Base-by-base conservation (phyloP, 768 basidiomycete genomes). In the Suillus hirtellus region DNA sequence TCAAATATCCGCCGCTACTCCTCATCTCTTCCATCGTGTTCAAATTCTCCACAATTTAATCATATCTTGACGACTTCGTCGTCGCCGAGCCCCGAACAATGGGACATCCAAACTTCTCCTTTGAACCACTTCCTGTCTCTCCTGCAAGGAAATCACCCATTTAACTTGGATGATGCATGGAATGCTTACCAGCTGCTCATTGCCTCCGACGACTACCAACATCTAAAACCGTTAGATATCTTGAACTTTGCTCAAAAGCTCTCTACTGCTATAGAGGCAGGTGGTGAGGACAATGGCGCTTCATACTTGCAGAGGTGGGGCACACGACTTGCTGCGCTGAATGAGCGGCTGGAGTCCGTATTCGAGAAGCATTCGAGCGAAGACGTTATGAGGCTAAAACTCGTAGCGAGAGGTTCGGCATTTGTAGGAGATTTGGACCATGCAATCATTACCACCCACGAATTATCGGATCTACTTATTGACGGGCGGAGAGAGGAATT, bases 141-240 rank as follows among this genome's bases (percentile, higher is more conserved):
- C 52, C 66, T 75, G 60, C 24, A 46, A 60, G 55, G 63, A 6
- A 24, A 12, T 19, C 7, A 59, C 31, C 63, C 75, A 17, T 67
- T 82, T 55, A 70, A 80, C 62, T 64, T 78, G 42, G 76, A 80
- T 24, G 65, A 72, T 11, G 79, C 79, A 11, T 84, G 82, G 83
- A 59, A 68, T 17, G 70, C 73, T 5, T 84, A 80, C 67, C 64
- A 69, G 60, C 46, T 65, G n/a, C 56, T 58, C 17, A 5, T 58
- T 15, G 24, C 42, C 56, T 58, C 56, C 42, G 56, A 58, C 6
- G 40, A 58, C 4, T 6, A 42, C 56, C 56, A 42, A 10, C 27
- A 42, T 27, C 56, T 58, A 40, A 40, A 58, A 61, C 64, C 61
- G 14, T 59, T 65, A 61, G 76, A 73, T 54, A 68, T 72, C 34